Conservation (phyloP, 2,329 filamentous ascomycete genomes). For the Cordyceps fumosorosea region DNA sequence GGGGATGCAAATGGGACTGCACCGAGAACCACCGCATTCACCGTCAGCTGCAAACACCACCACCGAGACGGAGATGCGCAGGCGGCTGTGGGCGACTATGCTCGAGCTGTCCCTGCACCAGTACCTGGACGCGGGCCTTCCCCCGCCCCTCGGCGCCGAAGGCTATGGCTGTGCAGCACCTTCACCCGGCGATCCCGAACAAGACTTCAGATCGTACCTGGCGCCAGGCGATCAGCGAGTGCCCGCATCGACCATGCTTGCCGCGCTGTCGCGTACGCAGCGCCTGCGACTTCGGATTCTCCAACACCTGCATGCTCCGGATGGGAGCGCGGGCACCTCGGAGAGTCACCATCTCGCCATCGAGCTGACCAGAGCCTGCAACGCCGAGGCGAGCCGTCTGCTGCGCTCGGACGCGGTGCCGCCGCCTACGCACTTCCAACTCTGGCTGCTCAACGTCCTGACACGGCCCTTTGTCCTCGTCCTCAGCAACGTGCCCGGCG, state of each 20-base stretch:
- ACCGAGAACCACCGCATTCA: constrained; percentile 39
- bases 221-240: constrained; percentile 11
- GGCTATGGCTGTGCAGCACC: constrained; percentile 35
- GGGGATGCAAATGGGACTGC: constrained; percentile 45
- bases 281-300: constrained; percentile 15
- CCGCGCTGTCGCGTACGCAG: constrained; percentile 15
- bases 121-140: constrained; percentile 38
- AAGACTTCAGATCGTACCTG: neutral
- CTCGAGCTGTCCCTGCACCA: constrained; percentile 40
- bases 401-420: neutral
- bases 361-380: neutral
- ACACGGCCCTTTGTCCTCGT: constrained; percentile 25
- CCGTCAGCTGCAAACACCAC: constrained; percentile 28
- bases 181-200: neutral
- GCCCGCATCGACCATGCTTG: constrained; percentile 27
- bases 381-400: neutral
- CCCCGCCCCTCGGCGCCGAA: constrained; percentile 33
- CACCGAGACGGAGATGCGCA: constrained; percentile 37
- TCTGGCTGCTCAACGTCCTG: constrained; percentile 15
- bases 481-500: constrained; percentile 31
- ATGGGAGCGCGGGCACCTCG: neutral
- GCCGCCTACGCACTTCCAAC: constrained; percentile 12
- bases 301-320: constrained; percentile 13
- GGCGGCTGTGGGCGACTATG: constrained; percentile 42
- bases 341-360: neutral